phyloP scores from a whole-genome alignment of 208 protist genomes.

The Tritrichomonas musculus region DNA sequence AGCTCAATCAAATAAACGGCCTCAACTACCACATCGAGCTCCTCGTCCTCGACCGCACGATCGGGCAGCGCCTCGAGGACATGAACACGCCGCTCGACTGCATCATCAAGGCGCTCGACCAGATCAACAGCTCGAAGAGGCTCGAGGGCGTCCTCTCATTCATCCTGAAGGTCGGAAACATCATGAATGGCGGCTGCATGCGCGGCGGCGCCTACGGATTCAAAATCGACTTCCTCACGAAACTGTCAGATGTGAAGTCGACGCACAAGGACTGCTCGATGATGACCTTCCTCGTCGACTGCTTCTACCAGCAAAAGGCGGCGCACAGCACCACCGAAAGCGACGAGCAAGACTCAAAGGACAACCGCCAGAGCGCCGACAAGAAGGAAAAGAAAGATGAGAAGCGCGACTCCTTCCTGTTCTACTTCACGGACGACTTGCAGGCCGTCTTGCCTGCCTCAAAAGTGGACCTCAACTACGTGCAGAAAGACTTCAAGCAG shows the following conservation, averaged over 20 bases:
- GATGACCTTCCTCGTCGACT: not conserved
- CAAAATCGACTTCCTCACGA: not conserved
- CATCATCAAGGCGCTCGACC: not conserved
- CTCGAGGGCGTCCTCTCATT: not conserved
- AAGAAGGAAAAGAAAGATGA: too few species aligned
- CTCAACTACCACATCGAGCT: not conserved
- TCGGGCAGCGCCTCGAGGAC: not conserved
- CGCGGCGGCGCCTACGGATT: not conserved
- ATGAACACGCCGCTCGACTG: not conserved
- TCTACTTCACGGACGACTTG: not conserved
- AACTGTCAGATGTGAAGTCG: not conserved
- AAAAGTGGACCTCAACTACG: not conserved
- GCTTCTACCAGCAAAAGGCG: too few species aligned
- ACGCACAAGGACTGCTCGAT: not conserved
- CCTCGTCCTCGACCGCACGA: not conserved
- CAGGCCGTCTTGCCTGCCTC: not conserved
- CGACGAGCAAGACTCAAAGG: too few species aligned
- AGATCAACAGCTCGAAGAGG: not conserved
- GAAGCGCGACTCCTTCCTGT: too few species aligned
- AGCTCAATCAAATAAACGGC: not conserved
- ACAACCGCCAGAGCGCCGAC: too few species aligned
- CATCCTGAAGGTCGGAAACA: not conserved
- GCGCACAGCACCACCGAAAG: too few species aligned
- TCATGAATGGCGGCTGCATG: not conserved
- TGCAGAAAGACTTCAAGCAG: not conserved